Evolutionary conservation across 768 basidiomycete genomes (phyloP), one percentile per base, ranked within the genome.

Genomic region (Podaxis pistillaris): DNA sequence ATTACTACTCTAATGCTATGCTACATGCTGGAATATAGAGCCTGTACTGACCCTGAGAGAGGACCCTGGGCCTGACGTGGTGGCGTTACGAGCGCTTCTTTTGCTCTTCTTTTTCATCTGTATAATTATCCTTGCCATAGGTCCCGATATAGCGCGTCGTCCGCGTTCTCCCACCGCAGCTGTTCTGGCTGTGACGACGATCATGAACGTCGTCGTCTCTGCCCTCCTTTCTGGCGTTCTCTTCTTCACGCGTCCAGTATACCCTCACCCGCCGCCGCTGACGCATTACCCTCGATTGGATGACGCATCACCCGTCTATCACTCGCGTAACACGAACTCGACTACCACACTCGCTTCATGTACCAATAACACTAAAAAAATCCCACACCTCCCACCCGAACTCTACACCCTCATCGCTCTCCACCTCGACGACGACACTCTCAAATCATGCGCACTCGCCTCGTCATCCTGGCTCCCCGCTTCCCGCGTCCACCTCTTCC

Each of bases 361-460:
- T 2, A 47, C 15, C 17, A 47, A 47, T 3, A 12, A 1, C 49
- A 19, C 15, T 7, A 47, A 22, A 9, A 49, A 1, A 22, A 47
- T 58, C 5, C 53, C 60, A 1, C 7, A 33, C 4, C 26, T 62
- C 9, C 60, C 60, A 47, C 52, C 60, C 1, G 60, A 62, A 24
- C 26, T 62, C 13, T 62, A 62, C n/a, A 38, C 30, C 33, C 15
- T 62, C 41, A 62, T 62, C 33, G 60, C 60, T 22, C 47, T 17
- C 9, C 30, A 62, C 7, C 30, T 61, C 22, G 15, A 33, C 44
- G 22, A 38, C 49, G 9, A 5, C 17, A 19, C 44, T 0, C 60
- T 62, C 40, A 33, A 28, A 33, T 55, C 60, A 5, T 62, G 60
- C 37, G 40, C 60, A 3, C 44, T 62, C 38, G 52, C 26, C 1